Evolutionary conservation across 129 eudicot species (phyloP).

Genomic region (Centrapalus pauciflorus): DNA sequence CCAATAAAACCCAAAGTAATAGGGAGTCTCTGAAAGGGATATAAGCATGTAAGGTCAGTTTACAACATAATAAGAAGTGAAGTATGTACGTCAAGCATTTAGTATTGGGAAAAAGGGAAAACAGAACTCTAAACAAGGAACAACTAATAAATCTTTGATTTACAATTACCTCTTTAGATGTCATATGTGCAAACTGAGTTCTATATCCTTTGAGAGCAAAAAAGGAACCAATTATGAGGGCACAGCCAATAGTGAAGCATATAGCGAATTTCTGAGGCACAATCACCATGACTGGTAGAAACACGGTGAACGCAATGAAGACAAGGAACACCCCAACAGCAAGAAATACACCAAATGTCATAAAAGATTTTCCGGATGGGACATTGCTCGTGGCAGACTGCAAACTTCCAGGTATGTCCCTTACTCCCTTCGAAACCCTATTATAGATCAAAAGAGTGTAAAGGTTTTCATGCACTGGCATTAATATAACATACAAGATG

Average conservation of each 20-base stretch:
- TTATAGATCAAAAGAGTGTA: background rate
- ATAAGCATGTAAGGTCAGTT: conserved; percentile 9
- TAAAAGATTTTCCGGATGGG: conserved; percentile 69
- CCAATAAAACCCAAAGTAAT: conserved; percentile 76
- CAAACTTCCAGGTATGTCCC: conserved; percentile 74
- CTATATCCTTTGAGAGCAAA: conserved; percentile 92
- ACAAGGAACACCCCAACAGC: conserved; percentile 83
- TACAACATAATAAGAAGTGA: background rate
- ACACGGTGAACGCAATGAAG: conserved; percentile 80
- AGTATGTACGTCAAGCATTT: background rate
- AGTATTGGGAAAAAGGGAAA: background rate
- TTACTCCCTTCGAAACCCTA: conserved; percentile 88
- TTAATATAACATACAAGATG: conserved; percentile 1
- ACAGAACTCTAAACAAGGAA: background rate
- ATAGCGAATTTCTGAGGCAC: conserved; percentile 91
- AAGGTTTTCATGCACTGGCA: background rate
- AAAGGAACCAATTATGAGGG: conserved; percentile 79
- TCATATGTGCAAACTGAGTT: conserved; percentile 87
- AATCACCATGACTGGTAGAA: conserved; percentile 97
- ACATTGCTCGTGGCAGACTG: conserved; percentile 80
- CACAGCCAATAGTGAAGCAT: conserved; percentile 84
- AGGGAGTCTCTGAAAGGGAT: conserved; percentile 71
- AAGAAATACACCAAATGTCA: conserved; percentile 69
- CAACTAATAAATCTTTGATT: background rate
- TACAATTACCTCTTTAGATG: conserved; percentile 92